These are phyloP conservation scores for Nicotiana noctiflora DNA, from an alignment of 257 asterid genomes.

Conservation along the genomic window DNA sequence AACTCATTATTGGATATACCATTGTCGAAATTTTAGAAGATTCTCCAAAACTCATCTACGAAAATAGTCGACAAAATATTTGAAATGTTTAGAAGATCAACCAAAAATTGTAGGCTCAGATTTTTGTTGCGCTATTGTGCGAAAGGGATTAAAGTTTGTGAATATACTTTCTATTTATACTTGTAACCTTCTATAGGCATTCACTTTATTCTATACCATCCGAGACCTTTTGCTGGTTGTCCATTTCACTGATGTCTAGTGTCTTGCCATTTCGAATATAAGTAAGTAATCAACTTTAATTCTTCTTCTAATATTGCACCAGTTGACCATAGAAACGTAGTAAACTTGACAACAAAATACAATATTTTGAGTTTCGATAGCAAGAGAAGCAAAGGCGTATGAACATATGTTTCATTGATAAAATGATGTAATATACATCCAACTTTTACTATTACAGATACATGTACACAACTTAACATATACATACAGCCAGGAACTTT, in stretches of 20 bases:
- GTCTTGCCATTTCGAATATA: neutral
- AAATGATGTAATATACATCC: conserved; percentile 13
- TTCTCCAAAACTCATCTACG: too few relatives aligned
- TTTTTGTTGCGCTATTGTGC: neutral
- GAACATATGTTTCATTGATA: conserved; percentile 7
- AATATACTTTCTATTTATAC: neutral
- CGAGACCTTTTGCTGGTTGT: neutral
- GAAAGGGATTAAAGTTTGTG: neutral
- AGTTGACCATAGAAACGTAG: neutral
- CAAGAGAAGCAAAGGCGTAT: neutral
- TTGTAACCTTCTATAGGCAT: neutral
- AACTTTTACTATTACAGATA: conserved; percentile 6
- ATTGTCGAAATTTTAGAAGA: too few relatives aligned
- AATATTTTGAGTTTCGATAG: neutral
- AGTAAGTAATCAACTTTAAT: neutral
- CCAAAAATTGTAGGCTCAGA: neutral
- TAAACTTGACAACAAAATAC: neutral
- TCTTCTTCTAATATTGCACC: neutral
- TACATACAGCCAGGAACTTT: conserved; percentile 7
- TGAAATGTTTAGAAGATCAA: too few relatives aligned
- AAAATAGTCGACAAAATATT: too few relatives aligned
- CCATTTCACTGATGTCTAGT: neutral
- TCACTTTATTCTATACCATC: neutral
- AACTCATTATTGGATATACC: too few relatives aligned
- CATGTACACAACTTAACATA: conserved; percentile 17